Conservation (phyloP, 2,329 filamentous ascomycete species). For the Stylonectria norvegica region DNA sequence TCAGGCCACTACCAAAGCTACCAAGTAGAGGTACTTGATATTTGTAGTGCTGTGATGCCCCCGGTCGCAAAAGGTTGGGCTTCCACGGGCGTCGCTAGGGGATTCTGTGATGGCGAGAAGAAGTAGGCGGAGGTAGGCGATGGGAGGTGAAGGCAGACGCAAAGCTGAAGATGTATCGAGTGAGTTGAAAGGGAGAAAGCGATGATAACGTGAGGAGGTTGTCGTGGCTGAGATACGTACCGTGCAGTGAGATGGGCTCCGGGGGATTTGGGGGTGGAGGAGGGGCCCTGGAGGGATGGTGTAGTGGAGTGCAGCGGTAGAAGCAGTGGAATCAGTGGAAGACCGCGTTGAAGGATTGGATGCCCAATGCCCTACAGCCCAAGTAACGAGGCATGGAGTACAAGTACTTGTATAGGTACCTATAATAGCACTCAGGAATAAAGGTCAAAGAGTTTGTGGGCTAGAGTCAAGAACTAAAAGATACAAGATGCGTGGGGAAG, state of each 20-base stretch:
- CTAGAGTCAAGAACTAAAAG: slow-evolving; percentile 7
- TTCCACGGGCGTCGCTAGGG: too few relatives aligned
- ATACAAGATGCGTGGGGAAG: slow-evolving; percentile 15
- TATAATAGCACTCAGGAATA: too few relatives aligned
- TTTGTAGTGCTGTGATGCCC: slow-evolving; percentile 25
- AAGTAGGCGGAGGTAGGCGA: too few relatives aligned
- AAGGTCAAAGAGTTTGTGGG: slow-evolving; percentile 8
- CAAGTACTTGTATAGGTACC: too few relatives aligned
- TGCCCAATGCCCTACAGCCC: too few relatives aligned
- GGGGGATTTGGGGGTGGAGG: slow-evolving; percentile 1
- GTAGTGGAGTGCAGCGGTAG: slow-evolving; percentile 10
- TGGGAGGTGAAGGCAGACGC: slow-evolving; percentile 4
- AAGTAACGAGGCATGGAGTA: too few relatives aligned
- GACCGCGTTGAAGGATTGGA: too few relatives aligned
- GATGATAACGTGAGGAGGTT: slow-evolving; percentile 17
- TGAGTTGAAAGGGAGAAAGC: slow-evolving; percentile 20
- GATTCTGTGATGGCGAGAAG: too few relatives aligned
- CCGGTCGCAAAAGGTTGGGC: too few relatives aligned
- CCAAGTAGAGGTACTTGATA: too few relatives aligned
- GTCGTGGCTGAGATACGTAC: slow-evolving; percentile 13
- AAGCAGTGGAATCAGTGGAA: slow-evolving; percentile 7
- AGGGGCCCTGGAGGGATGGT: slow-evolving; percentile 10
- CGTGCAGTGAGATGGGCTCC: slow-evolving; percentile 19
- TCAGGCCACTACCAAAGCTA: slow-evolving; percentile 33
- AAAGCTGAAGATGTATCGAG: slow-evolving; percentile 8